Percentiles rank a stretch among this genome's conserved stretches.
Conservation (phyloP, 2,329 filamentous ascomycete species). For the Escovopsis sp. region DNA sequence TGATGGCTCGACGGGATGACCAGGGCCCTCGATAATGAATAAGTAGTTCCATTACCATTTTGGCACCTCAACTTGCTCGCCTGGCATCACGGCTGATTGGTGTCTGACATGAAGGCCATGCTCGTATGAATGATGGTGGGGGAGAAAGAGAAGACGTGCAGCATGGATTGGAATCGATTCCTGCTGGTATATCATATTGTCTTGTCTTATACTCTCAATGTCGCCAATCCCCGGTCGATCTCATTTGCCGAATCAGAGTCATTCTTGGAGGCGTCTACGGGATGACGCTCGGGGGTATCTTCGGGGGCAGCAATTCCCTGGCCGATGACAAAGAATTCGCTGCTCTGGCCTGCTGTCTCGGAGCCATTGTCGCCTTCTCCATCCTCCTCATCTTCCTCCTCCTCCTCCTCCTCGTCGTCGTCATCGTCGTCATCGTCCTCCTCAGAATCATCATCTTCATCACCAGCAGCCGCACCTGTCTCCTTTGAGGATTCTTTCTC, state of each 20-base stretch:
- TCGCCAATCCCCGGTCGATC: conserved; percentile 16
- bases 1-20: conserved; percentile 9
- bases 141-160: too few species aligned
- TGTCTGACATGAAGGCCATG: too few species aligned
- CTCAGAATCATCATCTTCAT: conserved; percentile 15
- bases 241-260: conserved; percentile 1
- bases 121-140: too few species aligned
- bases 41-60: conserved; percentile 4
- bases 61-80: neutral
- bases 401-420: conserved; percentile 8
- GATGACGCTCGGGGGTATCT: neutral
- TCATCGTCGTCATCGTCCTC: conserved; percentile 16
- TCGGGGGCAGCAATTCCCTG: neutral
- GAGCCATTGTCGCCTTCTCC: neutral
- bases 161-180: too few species aligned
- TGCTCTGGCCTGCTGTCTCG: neutral
- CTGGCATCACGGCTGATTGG: too few species aligned
- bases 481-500: conserved; percentile 47
- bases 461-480: conserved; percentile 15
- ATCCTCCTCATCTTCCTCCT: neutral
- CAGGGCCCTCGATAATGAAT: conserved; percentile 10
- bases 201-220: conserved; percentile 13
- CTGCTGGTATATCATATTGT: neutral
- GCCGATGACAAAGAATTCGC: neutral
- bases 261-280: conserved; percentile 3